Conservation (phyloP, 106 monocot genomes). For the Vanilla planifolia region DNA sequence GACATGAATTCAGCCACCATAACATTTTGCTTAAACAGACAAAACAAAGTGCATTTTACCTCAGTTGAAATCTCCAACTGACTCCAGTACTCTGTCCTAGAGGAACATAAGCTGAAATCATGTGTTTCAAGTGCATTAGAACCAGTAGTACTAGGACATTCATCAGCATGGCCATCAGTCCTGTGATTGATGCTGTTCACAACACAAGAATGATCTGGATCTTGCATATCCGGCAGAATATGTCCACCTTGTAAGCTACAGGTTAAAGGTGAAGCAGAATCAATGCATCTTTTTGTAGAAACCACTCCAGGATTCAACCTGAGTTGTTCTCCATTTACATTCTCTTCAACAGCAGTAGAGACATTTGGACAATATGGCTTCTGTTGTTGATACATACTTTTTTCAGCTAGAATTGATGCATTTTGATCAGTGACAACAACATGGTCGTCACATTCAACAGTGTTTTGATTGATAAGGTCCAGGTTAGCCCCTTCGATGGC, state of each 20-base stretch:
- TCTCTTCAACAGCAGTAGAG: neutral
- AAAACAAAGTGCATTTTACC: neutral
- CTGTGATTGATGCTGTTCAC: neutral
- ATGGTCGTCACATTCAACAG: neutral
- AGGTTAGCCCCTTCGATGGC: neutral
- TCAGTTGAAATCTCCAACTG: conserved; percentile 8
- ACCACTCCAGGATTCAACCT: conserved; percentile 11
- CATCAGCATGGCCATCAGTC: neutral
- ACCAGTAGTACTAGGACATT: conserved; percentile 5
- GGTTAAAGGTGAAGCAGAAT: neutral
- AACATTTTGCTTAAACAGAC: too few species aligned
- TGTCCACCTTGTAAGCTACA: neutral
- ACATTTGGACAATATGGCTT: neutral
- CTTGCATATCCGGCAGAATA: neutral
- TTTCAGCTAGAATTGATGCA: conserved; percentile 11
- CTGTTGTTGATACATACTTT: neutral
- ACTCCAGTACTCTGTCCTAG: neutral
- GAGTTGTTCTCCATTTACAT: conserved; percentile 1
- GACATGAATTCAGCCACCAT: too few species aligned
- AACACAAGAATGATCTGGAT: neutral
- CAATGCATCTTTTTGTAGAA: neutral
- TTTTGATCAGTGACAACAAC: neutral
- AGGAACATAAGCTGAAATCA: conserved; percentile 5
- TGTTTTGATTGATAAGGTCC: neutral
- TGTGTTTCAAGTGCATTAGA: conserved; percentile 3